Base-by-base conservation (phyloP, 306 rosid genomes). In the Cucurbita moschata region DNA sequence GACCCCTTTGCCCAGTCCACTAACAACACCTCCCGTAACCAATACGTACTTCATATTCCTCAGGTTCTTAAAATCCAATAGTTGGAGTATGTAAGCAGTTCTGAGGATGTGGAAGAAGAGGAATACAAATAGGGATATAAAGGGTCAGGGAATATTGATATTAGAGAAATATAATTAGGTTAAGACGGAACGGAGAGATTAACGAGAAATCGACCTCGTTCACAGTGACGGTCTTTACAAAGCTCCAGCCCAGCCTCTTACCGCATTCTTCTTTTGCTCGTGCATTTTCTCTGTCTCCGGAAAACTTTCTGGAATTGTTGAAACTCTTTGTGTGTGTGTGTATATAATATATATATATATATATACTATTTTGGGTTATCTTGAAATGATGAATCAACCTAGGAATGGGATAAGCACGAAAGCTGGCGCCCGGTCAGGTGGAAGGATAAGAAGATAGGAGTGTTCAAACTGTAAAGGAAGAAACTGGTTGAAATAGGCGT, bases 1-100 rank as follows among this genome's bases (percentile, higher is more conserved):
- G 52, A 67, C 72, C 72, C 72, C 72, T 67, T 67, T 67, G 10
- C 72, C 72, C 55, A 67, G 72, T 44, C 72, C 72, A 23, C 72
- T 67, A 67, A 67, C 72, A 67, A 67, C 72, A 47, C 72, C 72
- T 12, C 72, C 53, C n/a, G 72, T 67, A 10, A 67, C 72, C 72
- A 67, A 11, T 6, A 67, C 72, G 72, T 67, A 67, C 54, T 43
- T 67, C 72, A 67, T 67, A 67, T 67, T 67, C 72, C 72, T 44
- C 18, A 21, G 18, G 49, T 7, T 18, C 13, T 61, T 37, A 30
- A 61, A 14, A 50, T 50, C 54, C 54, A n/a, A 50, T 50, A 50
- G 49, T 62, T 14, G 69, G 49, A 62, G 72, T 66, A 30, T 30
- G 35, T 30, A 66, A 44, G 38, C 16, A 67, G 54, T 67, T 21